Conservation (phyloP, 2,329 filamentous ascomycete genomes). For the Penicillium olsonii region DNA sequence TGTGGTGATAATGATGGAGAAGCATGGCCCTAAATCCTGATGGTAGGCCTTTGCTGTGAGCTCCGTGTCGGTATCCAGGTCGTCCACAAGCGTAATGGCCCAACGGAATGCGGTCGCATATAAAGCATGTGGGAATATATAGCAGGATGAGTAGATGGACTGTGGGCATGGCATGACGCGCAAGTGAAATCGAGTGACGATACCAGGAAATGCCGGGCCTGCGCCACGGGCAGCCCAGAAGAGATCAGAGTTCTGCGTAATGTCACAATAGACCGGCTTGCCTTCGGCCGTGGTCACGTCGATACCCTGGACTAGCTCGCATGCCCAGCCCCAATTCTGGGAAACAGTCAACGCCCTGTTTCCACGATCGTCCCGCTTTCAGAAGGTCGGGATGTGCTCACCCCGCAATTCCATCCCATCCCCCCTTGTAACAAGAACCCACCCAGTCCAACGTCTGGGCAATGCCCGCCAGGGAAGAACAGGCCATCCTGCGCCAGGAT, state of each 20-base stretch:
- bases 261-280: slow-evolving; percentile 24
- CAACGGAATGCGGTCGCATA: slow-evolving; percentile 52
- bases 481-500: slow-evolving; percentile 33
- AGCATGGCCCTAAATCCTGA: slow-evolving; percentile 32
- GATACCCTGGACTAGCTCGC: slow-evolving; percentile 47
- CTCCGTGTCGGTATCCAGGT: slow-evolving; percentile 24
- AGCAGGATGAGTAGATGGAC: slow-evolving; percentile 40
- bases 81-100: slow-evolving; percentile 35
- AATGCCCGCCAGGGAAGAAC: slow-evolving; percentile 58
- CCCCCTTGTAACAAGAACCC: slow-evolving; percentile 59
- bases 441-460: slow-evolving; percentile 59
- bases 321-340: slow-evolving; percentile 49
- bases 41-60: slow-evolving; percentile 32
- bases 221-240: slow-evolving; percentile 54
- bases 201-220: slow-evolving; percentile 53
- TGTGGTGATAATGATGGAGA: slow-evolving; percentile 16
- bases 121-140: slow-evolving; percentile 50
- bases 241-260: slow-evolving; percentile 47
- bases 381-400: slow-evolving; percentile 24
- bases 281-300: slow-evolving; percentile 54
- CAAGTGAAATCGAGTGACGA: slow-evolving; percentile 56
- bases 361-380: not conserved
- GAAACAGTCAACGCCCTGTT: not conserved
- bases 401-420: slow-evolving; percentile 61
- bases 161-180: slow-evolving; percentile 31